Evolutionary conservation across 2,329 filamentous ascomycete genomes (phyloP), one percentile per base, ranked within the genome.

Genomic region (Tricladium varicosporioides): DNA sequence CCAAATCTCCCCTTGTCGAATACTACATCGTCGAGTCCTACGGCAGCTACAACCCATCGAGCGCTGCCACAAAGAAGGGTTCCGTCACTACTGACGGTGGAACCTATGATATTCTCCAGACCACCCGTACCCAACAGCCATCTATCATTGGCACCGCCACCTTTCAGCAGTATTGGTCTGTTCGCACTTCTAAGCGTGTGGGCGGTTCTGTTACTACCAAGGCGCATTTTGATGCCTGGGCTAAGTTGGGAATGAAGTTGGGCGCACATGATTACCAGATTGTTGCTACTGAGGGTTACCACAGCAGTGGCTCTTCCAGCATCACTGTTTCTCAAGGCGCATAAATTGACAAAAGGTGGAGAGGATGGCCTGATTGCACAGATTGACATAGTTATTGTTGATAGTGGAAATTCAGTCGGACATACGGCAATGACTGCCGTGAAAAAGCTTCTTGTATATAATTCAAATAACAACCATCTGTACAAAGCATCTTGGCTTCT

Each of bases 151-250:
- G 79, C 40, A 80, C 75, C 44, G 58, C 62, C 47, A 80, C 76
- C 58, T 80, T 81, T 67, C 70, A 77, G 66, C 79, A 81, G 71
- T 82, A 75, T 71, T 80, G 76, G 78, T 78, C 75, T 15, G 75
- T 82, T 19, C 75, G 80, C 57, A 69, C 71, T 59, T 71, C 61
- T 57, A 81, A 82, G 75, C 74, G 80, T 48, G 72, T 73, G 32
- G 72, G 74, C 53, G 81, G 80, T 2, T 78, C 75, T 9, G 76
- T 84, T 60, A 78, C 75, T 43, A 73, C 73, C 2, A 70, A 66
- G 32, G 77, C 75, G 61, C 80, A 82, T 67, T 82, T 83, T 63
- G 72, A 78, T 61, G 79, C 79, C 5, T 83, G 81, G 81, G 68
- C 69, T 18, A 71, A 71, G 40, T 63, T 68, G 16, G 80, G 80